Percentiles rank a stretch among this genome's conserved stretches.
Evolutionary conservation across 805 yeast species (phyloP).

Genomic region (Cyberlindnera japonica): DNA sequence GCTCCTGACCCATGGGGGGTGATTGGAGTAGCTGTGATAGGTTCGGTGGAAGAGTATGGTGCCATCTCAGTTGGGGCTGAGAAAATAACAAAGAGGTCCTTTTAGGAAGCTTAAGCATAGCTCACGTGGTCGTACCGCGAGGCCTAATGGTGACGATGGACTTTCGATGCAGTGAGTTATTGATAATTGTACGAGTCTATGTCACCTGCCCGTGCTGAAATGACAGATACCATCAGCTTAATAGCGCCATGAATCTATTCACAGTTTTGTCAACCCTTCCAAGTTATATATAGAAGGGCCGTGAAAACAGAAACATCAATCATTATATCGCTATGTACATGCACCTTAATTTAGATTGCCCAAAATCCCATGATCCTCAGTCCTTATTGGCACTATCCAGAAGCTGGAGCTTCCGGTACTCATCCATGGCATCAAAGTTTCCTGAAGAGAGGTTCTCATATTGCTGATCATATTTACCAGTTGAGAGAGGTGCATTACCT

Average conservation of each 20-base stretch:
- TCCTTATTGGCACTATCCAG: slow-evolving; percentile 51
- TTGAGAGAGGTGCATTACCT: slow-evolving; percentile 90
- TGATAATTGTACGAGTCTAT: too few species aligned
- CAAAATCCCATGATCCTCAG: slow-evolving; percentile 10
- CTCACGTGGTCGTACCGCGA: too few species aligned
- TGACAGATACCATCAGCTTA: background rate
- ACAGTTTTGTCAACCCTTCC: too few species aligned
- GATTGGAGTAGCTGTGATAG: slow-evolving; percentile 16
- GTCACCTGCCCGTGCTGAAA: background rate
- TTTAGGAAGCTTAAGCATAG: too few species aligned
- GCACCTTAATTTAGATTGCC: too few species aligned
- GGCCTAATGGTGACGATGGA: too few species aligned
- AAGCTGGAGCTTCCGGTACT: slow-evolving; percentile 64
- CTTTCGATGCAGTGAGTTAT: too few species aligned
- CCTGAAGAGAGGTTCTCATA: slow-evolving; percentile 77
- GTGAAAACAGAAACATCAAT: too few species aligned
- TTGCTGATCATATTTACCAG: slow-evolving; percentile 89
- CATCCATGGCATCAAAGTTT: slow-evolving; percentile 76
- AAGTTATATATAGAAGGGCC: too few species aligned
- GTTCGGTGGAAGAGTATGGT: slow-evolving; percentile 11
- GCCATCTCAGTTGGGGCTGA: slow-evolving; percentile 3
- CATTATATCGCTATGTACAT: too few species aligned
- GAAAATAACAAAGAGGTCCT: too few species aligned
- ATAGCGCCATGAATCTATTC: too few species aligned
- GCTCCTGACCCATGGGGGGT: slow-evolving; percentile 30